Conservation (phyloP, 305 asterid genomes). For the Plantago lanceolata region DNA sequence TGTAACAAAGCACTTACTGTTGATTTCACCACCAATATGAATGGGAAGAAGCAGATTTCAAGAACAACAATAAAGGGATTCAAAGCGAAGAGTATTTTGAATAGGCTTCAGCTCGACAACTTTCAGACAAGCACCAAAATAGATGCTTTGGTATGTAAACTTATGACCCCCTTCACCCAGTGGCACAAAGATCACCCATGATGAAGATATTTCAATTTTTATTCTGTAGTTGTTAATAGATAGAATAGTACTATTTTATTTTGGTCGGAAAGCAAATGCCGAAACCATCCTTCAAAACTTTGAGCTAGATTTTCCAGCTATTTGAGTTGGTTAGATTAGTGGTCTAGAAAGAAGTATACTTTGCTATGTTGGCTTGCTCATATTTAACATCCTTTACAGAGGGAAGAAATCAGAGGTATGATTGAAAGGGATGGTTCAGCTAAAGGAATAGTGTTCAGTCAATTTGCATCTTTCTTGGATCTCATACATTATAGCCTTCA, state of each 20-base stretch:
- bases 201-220: too few relatives aligned
- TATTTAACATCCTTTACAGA: constrained; percentile 39
- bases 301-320: too few relatives aligned
- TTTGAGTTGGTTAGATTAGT: too few relatives aligned
- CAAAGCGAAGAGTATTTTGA: constrained; percentile 76
- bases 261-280: too few relatives aligned
- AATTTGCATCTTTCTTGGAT: constrained; percentile 89
- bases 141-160: constrained; percentile 80
- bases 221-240: too few relatives aligned
- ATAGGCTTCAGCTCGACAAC: constrained; percentile 64
- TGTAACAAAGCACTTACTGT: constrained; percentile 84
- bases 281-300: too few relatives aligned
- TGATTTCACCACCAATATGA: constrained; percentile 55
- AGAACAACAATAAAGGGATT: constrained; percentile 62
- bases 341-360: too few relatives aligned
- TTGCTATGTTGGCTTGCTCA: constrained; percentile 19
- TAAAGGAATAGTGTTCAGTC: constrained; percentile 91
- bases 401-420: constrained; percentile 91
- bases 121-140: constrained; percentile 93
- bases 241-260: too few relatives aligned
- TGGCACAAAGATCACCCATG: too few relatives aligned
- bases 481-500: constrained; percentile 74
- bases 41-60: constrained; percentile 40
- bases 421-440: constrained; percentile 97
- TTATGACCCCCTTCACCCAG: not conserved